These are phyloP conservation scores for Coniochaeta prunicola DNA, from an alignment of 2,329 filamentous ascomycete genomes.

Conservation along the genomic window DNA sequence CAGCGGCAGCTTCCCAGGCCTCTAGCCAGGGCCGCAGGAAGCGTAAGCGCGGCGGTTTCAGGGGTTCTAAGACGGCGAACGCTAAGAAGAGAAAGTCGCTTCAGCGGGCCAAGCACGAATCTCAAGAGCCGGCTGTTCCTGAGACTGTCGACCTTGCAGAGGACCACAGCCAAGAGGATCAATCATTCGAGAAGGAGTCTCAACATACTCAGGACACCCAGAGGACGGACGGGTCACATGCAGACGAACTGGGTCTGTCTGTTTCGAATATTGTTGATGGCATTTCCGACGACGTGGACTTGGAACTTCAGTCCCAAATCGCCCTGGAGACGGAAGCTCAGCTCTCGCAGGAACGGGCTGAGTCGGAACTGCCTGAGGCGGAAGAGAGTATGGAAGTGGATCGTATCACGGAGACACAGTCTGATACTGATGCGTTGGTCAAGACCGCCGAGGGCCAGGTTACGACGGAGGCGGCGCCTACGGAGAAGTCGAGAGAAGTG, in stretches of 20 bases:
- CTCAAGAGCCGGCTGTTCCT: background rate
- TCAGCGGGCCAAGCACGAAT: background rate
- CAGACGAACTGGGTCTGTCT: background rate
- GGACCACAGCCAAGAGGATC: background rate
- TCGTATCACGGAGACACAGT: too few species aligned
- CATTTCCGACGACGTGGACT: constrained; percentile 14
- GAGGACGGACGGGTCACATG: background rate
- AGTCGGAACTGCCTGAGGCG: constrained; percentile 2
- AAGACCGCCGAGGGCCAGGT: background rate
- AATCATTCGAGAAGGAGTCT: background rate
- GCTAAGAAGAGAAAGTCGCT: constrained; percentile 2
- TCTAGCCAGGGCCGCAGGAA: background rate
- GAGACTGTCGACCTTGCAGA: background rate
- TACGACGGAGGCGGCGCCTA: background rate
- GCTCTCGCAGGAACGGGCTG: constrained; percentile 10
- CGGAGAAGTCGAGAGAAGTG: background rate
- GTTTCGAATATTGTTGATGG: background rate
- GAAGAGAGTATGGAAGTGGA: background rate
- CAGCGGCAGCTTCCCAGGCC: background rate
- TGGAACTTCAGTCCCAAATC: constrained; percentile 22
- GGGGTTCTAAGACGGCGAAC: background rate
- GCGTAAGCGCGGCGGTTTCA: background rate
- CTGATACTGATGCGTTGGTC: background rate
- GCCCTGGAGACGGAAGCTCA: constrained; percentile 13
- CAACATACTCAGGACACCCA: background rate